phyloP scores from a whole-genome alignment of 352 stramenopile genomes.

The Phytopythium sindhum region DNA sequence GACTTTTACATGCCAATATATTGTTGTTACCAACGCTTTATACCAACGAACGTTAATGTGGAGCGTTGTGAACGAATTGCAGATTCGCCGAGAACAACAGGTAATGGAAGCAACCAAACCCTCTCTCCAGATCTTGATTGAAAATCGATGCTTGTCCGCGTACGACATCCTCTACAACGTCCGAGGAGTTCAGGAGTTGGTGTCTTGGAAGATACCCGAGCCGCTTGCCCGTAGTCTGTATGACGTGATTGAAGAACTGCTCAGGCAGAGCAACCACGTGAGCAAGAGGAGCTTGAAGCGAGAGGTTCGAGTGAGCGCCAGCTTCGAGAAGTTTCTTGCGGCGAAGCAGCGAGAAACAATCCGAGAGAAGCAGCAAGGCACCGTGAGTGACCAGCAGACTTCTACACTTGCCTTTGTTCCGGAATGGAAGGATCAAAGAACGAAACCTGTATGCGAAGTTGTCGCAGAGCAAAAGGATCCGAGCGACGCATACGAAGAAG shows the following conservation, averaged over 20 bases:
- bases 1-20: background rate
- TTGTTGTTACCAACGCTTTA: background rate
- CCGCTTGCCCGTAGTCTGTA: constrained; percentile 50
- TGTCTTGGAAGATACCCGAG: constrained; percentile 46
- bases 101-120: constrained; percentile 37
- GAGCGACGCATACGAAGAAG: constrained; percentile 12
- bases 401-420: constrained; percentile 2
- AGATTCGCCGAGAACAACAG: constrained; percentile 59
- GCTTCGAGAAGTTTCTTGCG: constrained; percentile 33
- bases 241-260: constrained; percentile 47
- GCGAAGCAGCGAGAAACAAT: background rate
- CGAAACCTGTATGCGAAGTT: background rate
- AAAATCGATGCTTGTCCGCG: constrained; percentile 47
- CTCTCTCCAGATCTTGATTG: constrained; percentile 27
- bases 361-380: background rate
- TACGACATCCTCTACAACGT: constrained; percentile 60
- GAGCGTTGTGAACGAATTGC: background rate
- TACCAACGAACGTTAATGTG: background rate
- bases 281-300: constrained; percentile 39
- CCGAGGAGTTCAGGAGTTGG: constrained; percentile 40
- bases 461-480: background rate
- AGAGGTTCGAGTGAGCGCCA: constrained; percentile 34
- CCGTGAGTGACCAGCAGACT: background rate
- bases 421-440: background rate
- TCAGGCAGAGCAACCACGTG: constrained; percentile 32